phyloP scores from a whole-genome alignment of 768 basidiomycete species.

The Suillus bovinus region DNA sequence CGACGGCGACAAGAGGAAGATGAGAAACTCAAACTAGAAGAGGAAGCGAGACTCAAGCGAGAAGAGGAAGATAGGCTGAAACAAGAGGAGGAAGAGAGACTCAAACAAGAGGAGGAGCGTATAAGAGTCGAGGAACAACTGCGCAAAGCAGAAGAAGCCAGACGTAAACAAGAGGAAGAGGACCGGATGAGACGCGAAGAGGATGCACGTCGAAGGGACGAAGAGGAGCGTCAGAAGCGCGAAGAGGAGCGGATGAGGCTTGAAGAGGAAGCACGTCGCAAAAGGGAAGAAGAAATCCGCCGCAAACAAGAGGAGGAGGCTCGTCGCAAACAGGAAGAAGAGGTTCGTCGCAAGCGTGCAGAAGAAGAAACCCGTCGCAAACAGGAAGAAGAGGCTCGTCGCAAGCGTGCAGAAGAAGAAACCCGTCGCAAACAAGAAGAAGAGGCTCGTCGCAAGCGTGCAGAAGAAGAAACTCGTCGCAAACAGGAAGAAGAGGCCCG shows the following conservation, averaged over 20 bases:
- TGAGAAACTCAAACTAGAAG: too few species aligned
- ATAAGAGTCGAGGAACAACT: constrained; percentile 34
- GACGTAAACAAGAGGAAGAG: constrained; percentile 34
- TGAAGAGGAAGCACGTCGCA: constrained; percentile 43
- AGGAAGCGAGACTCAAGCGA: constrained; percentile 17
- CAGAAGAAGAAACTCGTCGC: constrained; percentile 41
- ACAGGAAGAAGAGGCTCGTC: constrained; percentile 44
- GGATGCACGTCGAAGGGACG: constrained; percentile 18
- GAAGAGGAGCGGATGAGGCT: constrained; percentile 39
- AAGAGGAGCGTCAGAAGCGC: constrained; percentile 37
- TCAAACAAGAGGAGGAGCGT: constrained; percentile 40
- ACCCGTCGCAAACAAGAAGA: constrained; percentile 38
- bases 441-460: constrained; percentile 37
- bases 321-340: constrained; percentile 34
- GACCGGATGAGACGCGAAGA: constrained; percentile 37
- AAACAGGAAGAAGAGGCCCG: constrained; percentile 33
- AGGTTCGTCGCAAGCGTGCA: constrained; percentile 43
- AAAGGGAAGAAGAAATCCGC: constrained; percentile 48
- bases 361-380: constrained; percentile 36
- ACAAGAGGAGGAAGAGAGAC: constrained; percentile 42
- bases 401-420: constrained; percentile 44
- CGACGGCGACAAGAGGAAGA: constrained; percentile 11
- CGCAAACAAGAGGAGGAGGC: constrained; percentile 43
- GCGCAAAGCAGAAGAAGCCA: constrained; percentile 21
- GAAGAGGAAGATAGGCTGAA: not conserved